A percentile compares a stretch with the other conserved stretches of the same genome.
These are phyloP conservation scores for Nannochloropsis gaditana DNA, from an alignment of 108 stramenopile genomes.

Conservation along the genomic window DNA sequence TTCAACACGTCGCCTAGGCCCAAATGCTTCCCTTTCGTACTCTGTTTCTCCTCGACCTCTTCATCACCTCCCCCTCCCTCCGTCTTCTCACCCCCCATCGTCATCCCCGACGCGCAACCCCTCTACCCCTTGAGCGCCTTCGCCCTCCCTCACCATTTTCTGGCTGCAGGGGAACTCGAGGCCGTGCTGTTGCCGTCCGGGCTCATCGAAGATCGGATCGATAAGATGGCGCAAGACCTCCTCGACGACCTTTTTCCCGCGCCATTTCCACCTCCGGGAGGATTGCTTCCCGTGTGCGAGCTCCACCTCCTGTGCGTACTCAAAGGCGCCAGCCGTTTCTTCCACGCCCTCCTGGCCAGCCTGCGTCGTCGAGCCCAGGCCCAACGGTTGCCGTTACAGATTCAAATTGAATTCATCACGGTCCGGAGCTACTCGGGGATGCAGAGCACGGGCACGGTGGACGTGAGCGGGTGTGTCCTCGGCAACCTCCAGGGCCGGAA, in stretches of 20 bases:
- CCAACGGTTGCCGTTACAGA: background rate
- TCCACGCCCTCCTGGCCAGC: background rate
- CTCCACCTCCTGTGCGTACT: background rate
- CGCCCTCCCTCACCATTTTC: background rate
- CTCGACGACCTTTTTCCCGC: background rate
- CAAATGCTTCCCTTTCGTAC: no score
- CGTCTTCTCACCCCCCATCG: background rate
- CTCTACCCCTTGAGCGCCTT: slow-evolving; percentile 4
- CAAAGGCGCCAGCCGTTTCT: background rate
- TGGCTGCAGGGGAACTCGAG: slow-evolving; percentile 1
- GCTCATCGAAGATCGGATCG: slow-evolving; percentile 7
- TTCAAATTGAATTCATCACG: background rate
- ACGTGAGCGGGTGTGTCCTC: background rate
- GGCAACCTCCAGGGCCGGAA: background rate
- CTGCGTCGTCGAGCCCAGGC: slow-evolving; percentile 16
- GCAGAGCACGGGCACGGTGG: background rate
- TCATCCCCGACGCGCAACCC: background rate
- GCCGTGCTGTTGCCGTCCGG: background rate
- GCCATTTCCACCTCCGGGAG: background rate
- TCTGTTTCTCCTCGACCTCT: background rate
- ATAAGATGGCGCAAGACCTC: background rate
- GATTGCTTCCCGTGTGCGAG: background rate
- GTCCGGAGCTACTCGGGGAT: background rate
- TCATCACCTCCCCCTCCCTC: background rate
- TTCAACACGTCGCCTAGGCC: no score